phyloP scores from a whole-genome alignment of 179 eudicot genomes.

The Nepenthes alata region DNA sequence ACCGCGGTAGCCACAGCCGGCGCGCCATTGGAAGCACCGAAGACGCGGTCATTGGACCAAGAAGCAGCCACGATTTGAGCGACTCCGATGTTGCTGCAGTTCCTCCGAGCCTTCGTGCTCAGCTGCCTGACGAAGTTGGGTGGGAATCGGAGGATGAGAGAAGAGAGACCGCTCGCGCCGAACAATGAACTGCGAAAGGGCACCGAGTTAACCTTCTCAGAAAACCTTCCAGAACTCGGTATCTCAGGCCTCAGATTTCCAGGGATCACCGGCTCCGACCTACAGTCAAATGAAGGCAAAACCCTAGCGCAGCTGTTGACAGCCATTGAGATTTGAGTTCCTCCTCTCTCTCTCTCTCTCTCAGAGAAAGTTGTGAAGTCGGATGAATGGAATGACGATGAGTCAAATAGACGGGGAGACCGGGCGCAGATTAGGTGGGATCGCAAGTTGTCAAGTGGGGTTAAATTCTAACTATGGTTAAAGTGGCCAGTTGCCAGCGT shows the following conservation, averaged over 20 bases:
- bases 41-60: slow-evolving; percentile 41
- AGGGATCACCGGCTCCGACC: slow-evolving; percentile 58
- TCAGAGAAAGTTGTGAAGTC: no score
- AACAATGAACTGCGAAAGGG: background rate
- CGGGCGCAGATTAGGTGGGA: no score
- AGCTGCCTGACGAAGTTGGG: slow-evolving; percentile 84
- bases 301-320: slow-evolving; percentile 43
- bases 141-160: slow-evolving; percentile 60
- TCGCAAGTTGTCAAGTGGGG: no score
- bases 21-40: slow-evolving; percentile 9
- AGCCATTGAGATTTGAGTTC: slow-evolving; percentile 23
- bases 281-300: slow-evolving; percentile 53
- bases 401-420: no score
- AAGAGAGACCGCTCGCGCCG: slow-evolving; percentile 26
- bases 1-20: slow-evolving; percentile 40
- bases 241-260: slow-evolving; percentile 22
- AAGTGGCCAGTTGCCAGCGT: no score
- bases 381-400: no score
- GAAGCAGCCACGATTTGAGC: slow-evolving; percentile 90
- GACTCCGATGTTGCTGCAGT: slow-evolving; percentile 95
- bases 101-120: slow-evolving; percentile 76
- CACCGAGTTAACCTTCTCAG: slow-evolving; percentile 10
- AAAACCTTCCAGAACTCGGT: slow-evolving; percentile 16
- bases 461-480: no score
- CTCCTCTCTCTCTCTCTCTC: background rate